A percentile compares a stretch with the other conserved stretches of the same genome.
Conservation (phyloP, 108 stramenopile species). For the Aureococcus anophagefferens region DNA sequence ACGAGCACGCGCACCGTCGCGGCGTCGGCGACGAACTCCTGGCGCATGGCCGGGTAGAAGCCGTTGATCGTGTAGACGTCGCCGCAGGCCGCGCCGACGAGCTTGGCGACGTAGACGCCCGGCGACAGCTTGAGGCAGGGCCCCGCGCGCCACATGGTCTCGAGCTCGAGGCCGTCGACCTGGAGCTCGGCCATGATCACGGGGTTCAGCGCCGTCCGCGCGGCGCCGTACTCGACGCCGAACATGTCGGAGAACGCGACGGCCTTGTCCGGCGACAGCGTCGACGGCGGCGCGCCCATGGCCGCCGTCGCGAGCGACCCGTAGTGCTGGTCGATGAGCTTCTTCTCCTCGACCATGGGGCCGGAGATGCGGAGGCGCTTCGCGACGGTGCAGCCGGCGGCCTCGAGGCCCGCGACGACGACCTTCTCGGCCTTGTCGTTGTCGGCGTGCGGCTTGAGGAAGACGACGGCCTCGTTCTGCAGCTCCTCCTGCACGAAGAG, state of each 20-base stretch:
- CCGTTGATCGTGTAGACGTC: constrained; percentile 20
- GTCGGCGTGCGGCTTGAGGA: constrained; percentile 22
- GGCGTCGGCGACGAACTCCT: constrained; percentile 9
- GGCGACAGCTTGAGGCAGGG: too few species aligned
- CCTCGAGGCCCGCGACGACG: background rate
- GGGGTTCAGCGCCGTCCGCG: too few species aligned
- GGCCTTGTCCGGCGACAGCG: too few species aligned
- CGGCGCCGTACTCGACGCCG: too few species aligned
- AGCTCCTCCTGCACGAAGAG: background rate
- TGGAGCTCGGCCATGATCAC: too few species aligned
- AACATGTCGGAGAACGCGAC: too few species aligned
- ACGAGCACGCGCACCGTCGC: constrained; percentile 11
- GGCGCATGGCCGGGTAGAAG: constrained; percentile 23
- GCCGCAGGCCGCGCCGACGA: background rate
- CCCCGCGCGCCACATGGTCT: too few species aligned
- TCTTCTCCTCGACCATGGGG: constrained; percentile 7
- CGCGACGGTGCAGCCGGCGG: constrained; percentile 1
- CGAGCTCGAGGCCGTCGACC: too few species aligned
- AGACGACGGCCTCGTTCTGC: constrained; percentile 15
- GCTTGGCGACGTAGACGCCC: constrained; percentile 4
- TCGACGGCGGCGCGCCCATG: too few species aligned
- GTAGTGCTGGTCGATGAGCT: constrained; percentile 20
- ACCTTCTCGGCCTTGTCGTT: background rate
- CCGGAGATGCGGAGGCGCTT: constrained; percentile 2
- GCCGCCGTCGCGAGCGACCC: too few species aligned